These are phyloP conservation scores for Talaromyces sp. DNA, from an alignment of 2,329 filamentous ascomycete species.

Conservation along the genomic window DNA sequence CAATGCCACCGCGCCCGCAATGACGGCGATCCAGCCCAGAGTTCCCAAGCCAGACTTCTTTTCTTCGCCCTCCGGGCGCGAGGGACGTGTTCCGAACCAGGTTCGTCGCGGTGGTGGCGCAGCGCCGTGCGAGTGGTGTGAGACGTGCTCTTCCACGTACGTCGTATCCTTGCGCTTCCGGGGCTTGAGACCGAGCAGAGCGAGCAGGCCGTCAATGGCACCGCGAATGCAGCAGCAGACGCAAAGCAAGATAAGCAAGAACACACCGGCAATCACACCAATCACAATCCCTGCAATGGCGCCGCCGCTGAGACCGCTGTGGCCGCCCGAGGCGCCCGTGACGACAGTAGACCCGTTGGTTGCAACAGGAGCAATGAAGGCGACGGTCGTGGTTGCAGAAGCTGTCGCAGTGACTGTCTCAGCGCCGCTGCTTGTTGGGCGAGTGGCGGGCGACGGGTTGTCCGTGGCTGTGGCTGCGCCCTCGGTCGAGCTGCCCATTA, in stretches of 20 bases:
- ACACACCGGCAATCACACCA: conserved; percentile 40
- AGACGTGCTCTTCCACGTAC: conserved; percentile 34
- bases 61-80: conserved; percentile 24
- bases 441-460: conserved; percentile 33
- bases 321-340: conserved; percentile 21
- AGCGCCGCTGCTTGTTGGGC: conserved; percentile 39
- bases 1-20: conserved; percentile 39
- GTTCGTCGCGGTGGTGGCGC: conserved; percentile 23
- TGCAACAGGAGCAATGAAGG: conserved; percentile 40
- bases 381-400: conserved; percentile 36
- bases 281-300: conserved; percentile 49
- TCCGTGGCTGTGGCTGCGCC: conserved; percentile 29
- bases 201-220: conserved; percentile 33
- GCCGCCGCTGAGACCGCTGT: conserved; percentile 40
- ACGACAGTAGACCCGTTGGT: conserved; percentile 36
- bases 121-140: conserved; percentile 26
- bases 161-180: conserved; percentile 33
- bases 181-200: conserved; percentile 36
- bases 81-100: conserved; percentile 38
- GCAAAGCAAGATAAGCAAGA: conserved; percentile 40
- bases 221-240: conserved; percentile 39
- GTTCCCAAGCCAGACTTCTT: conserved; percentile 33
- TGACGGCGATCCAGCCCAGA: conserved; percentile 35
- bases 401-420: conserved; percentile 39
- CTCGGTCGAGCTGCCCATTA: conserved; percentile 36